phyloP scores from a whole-genome alignment of 106 monocot genomes.

The Acorus gramineus region DNA sequence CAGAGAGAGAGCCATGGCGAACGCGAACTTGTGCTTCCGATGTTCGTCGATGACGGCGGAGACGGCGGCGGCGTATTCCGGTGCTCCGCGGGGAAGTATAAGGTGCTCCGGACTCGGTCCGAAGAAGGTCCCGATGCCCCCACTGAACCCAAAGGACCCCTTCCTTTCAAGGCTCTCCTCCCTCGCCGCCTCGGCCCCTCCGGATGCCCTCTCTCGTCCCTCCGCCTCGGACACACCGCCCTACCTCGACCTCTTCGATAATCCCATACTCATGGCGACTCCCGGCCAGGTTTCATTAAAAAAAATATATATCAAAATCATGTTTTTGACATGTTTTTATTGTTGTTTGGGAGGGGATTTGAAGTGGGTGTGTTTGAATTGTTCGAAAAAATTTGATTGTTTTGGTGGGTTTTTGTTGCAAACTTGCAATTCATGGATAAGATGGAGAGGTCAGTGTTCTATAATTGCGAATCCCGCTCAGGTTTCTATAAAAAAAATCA shows the following conservation, averaged over 20 bases:
- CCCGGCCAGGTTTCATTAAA: constrained; percentile 55
- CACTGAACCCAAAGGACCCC: constrained; percentile 53
- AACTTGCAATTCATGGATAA: neutral
- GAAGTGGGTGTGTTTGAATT: too few relatives aligned
- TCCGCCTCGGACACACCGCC: constrained; percentile 39
- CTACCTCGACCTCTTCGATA: constrained; percentile 63
- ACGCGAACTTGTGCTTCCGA: too few relatives aligned
- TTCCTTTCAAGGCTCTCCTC: constrained; percentile 69
- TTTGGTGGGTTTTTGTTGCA: too few relatives aligned
- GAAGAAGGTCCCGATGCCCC: constrained; percentile 18
- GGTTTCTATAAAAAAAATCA: constrained; percentile 18
- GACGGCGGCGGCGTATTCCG: too few relatives aligned
- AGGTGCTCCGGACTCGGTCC: too few relatives aligned
- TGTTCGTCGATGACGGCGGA: too few relatives aligned
- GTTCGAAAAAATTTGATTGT: too few relatives aligned
- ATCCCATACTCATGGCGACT: constrained; percentile 79
- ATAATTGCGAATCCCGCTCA: constrained; percentile 76
- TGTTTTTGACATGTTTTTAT: too few relatives aligned
- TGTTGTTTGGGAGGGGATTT: too few relatives aligned
- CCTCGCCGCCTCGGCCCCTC: constrained; percentile 30
- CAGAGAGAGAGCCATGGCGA: too few relatives aligned
- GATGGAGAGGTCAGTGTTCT: constrained; percentile 80
- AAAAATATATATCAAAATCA: too few relatives aligned
- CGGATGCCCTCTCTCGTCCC: constrained; percentile 27
- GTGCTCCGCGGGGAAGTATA: too few relatives aligned